Evolutionary conservation across 768 basidiomycete species (phyloP).

Genomic region (Clitopilus hobsonii): DNA sequence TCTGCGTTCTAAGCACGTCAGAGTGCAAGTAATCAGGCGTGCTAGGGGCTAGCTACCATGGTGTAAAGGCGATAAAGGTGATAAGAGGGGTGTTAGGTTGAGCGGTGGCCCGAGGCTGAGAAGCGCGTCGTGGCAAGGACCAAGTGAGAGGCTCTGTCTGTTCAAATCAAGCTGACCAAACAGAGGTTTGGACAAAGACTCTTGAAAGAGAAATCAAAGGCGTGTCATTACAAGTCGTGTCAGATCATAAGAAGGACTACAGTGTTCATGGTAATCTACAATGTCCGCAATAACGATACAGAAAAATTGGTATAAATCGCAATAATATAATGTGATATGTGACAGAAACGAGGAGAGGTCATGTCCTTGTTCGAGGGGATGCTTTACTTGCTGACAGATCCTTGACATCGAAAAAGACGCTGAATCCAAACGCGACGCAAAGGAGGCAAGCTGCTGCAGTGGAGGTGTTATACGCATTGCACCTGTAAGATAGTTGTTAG

Average conservation of each 20-base stretch:
- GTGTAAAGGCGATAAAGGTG: too few species aligned
- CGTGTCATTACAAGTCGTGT: constrained; percentile 1
- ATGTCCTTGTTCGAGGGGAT: constrained; percentile 53
- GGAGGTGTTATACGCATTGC: constrained; percentile 67
- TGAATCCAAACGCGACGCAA: constrained; percentile 48
- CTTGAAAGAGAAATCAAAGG: background rate
- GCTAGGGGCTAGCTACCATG: constrained; percentile 3
- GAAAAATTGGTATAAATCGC: constrained; percentile 1
- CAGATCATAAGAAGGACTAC: background rate
- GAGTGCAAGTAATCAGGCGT: background rate
- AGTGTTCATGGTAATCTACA: constrained; percentile 2
- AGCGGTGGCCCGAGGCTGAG: too few species aligned
- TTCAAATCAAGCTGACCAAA: background rate
- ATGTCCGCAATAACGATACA: background rate
- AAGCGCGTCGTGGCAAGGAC: too few species aligned
- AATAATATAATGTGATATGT: background rate
- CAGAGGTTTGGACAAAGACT: background rate
- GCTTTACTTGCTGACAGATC: constrained; percentile 56
- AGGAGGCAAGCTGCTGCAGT: constrained; percentile 59
- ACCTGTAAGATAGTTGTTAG: constrained; percentile 34
- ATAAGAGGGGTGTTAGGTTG: too few species aligned
- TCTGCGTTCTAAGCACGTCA: constrained; percentile 17
- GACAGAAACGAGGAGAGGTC: background rate
- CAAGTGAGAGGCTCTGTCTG: too few species aligned
- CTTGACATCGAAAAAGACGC: constrained; percentile 61